Conservation (phyloP, 768 basidiomycete species). For the Kondoa malvinella region DNA sequence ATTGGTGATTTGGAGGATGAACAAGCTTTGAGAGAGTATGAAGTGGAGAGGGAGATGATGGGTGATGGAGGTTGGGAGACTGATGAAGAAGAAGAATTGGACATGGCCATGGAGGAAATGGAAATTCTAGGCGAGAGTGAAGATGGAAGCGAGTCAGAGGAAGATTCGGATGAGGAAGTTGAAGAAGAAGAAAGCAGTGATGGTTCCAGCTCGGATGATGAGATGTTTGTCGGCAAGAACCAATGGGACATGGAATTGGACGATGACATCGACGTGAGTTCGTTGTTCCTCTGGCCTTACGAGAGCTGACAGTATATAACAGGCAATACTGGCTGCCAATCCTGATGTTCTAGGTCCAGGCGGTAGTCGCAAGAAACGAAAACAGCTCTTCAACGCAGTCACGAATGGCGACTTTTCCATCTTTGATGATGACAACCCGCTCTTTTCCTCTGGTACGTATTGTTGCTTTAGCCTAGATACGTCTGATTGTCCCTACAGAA, state of each 20-base stretch:
- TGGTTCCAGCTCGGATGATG: background rate
- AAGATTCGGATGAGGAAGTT: conserved; percentile 1
- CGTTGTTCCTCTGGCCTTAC: background rate
- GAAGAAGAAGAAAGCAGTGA: background rate
- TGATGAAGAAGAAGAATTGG: background rate
- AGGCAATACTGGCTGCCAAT: background rate
- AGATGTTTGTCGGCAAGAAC: background rate
- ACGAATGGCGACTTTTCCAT: conserved; percentile 18
- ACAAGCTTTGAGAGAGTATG: background rate
- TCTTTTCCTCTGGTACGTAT: conserved; percentile 9
- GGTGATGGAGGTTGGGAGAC: background rate
- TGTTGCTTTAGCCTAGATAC: background rate
- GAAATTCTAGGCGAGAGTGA: background rate
- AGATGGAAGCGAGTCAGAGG: background rate
- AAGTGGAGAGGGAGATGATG: background rate
- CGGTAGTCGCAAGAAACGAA: conserved; percentile 20
- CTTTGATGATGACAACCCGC: conserved; percentile 15
- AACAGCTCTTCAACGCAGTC: conserved; percentile 22
- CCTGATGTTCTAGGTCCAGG: conserved; percentile 4
- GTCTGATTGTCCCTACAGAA: background rate
- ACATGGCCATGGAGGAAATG: background rate
- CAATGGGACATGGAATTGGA: background rate
- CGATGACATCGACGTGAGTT: background rate
- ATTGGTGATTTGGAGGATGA: background rate
- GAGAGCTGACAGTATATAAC: background rate